Percentiles rank a stretch among this genome's conserved stretches.
phyloP scores from a whole-genome alignment of 1,284 basidiomycete species.

The Schizopora paradoxa region DNA sequence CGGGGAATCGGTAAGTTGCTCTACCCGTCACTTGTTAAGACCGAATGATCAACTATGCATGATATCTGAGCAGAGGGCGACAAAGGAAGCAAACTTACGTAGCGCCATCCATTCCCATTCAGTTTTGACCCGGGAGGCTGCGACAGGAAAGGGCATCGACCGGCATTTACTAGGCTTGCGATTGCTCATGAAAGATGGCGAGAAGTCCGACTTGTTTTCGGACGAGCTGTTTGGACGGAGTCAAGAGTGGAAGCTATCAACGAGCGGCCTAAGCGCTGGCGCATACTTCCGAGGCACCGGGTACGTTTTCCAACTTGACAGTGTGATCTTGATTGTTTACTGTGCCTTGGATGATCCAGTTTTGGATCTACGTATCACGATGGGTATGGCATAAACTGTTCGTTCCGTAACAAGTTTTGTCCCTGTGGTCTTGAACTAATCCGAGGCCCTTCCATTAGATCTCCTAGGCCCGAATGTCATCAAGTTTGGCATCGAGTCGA shows the following conservation, averaged over 20 bases:
- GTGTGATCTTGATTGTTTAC: slow-evolving; percentile 20
- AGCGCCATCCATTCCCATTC: slow-evolving; percentile 74
- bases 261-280: slow-evolving; percentile 86
- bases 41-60: neutral
- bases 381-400: slow-evolving; percentile 92
- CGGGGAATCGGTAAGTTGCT: slow-evolving; percentile 39
- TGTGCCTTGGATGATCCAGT: slow-evolving; percentile 30
- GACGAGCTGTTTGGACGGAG: slow-evolving; percentile 78
- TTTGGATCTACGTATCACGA: slow-evolving; percentile 78
- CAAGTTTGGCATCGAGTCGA: slow-evolving; percentile 95
- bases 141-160: slow-evolving; percentile 85
- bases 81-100: slow-evolving; percentile 52
- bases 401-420: slow-evolving; percentile 28
- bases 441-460: slow-evolving; percentile 44
- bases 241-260: slow-evolving; percentile 87
- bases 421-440: slow-evolving; percentile 2
- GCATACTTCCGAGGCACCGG: slow-evolving; percentile 89
- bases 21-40: neutral
- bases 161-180: slow-evolving; percentile 87
- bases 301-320: slow-evolving; percentile 33
- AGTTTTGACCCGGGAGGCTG: slow-evolving; percentile 72
- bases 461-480: slow-evolving; percentile 76
- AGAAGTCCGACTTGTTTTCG: slow-evolving; percentile 56
- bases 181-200: slow-evolving; percentile 51
- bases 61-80: slow-evolving; percentile 31